Base-by-base conservation (phyloP, 2,329 filamentous ascomycete species). In the Rutstroemia sydowiana region DNA sequence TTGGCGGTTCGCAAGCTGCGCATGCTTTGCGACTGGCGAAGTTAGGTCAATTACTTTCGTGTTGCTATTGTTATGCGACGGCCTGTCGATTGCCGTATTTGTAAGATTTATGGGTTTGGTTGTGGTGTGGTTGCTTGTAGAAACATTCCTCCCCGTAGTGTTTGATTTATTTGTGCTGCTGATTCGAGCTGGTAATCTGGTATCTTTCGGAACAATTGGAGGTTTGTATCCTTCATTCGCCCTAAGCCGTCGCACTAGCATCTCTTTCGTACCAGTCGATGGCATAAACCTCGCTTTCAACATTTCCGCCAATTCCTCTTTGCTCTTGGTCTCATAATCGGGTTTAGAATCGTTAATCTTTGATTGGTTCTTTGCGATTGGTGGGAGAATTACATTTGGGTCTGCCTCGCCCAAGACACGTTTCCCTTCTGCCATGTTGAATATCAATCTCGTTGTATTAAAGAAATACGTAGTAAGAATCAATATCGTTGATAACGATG, bases 361-460 rank as follows among this genome's bases (percentile, higher is more conserved):
- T 11, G 9, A 18, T n/a, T 31, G 28, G 6, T 28, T 32, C 30
- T 44, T 44, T 10, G 37, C 23, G 8, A 31, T 10, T 13, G n/a
- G 20, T 3, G 36, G 47, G 6, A 43, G 30, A 20, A 34, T 43
- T 2, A 20, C 23, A 13, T 51, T 47, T 11, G 34, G 20, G 18
- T 51, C 26, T 28, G 23, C 42, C 30, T 40, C 23, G 7, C 26
- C 32, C n/a, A 51, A 20, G 14, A 32, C 5, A 10, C 43, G 34
- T 41, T 51, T 51, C 2, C 14, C 20, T 3, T n/a, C n/a, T 26
- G 43, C 32, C 43, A 51, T 51, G 28, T 14, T 44, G 34, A 37
- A 37, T 37, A n/a, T n/a, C n/a, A n/a, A n/a, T n/a, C n/a, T n/a
- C n/a, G n/a, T n/a, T n/a, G 23, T 26, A 26, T 26, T 26, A 4